Evolutionary conservation across 768 basidiomycete species (phyloP), one percentile per base, ranked within the genome.

Genomic region (Boletus subparvulus): DNA sequence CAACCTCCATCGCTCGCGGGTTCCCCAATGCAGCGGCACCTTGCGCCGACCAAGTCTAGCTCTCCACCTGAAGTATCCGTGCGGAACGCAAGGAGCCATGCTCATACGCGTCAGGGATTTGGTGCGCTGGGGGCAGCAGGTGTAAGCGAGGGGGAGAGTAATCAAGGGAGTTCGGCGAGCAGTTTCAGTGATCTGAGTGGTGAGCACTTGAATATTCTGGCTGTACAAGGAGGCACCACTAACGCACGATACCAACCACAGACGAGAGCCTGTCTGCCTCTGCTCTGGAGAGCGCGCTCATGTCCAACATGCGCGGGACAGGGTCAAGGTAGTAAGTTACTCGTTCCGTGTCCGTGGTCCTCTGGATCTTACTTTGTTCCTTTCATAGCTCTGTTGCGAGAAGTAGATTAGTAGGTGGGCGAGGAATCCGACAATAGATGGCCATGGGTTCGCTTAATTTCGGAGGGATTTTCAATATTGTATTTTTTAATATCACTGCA

Each of bases 111-210:
- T 19, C 78, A 83, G 63, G 74, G 76, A 28, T 74, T 80, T 33
- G 58, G 67, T n/a, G 67, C 64, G 77, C 52, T 74, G 75, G 49
- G 78, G 71, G 54, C 74, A 42, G 64, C 77, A 36, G 74, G 69
- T 41, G 65, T 71, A 37, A 82, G 81, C 61, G 83, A 86, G 54
- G 78, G 82, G 52, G 79, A 78, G 43, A 88, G 87, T 61, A 83
- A 76, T 60, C 80, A 87, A 48, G 83, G 84, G 3, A 92, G 90
- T 24, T 83, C 86, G 42, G 83, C 90, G 0, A 92, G 90, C 8
- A 85, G 92, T 69, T 92, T 93, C 64, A 93, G 91, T 65, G 92
- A 94, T 65, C 66, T 93, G 43, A 94, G 92, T 64, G 91, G 92
- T 91, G 64, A 65, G 82, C 73, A 21, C 16, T 42, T n/a, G 21